Conservation (phyloP, 495 filamentous ascomycete genomes). For the Penicillium steckii region DNA sequence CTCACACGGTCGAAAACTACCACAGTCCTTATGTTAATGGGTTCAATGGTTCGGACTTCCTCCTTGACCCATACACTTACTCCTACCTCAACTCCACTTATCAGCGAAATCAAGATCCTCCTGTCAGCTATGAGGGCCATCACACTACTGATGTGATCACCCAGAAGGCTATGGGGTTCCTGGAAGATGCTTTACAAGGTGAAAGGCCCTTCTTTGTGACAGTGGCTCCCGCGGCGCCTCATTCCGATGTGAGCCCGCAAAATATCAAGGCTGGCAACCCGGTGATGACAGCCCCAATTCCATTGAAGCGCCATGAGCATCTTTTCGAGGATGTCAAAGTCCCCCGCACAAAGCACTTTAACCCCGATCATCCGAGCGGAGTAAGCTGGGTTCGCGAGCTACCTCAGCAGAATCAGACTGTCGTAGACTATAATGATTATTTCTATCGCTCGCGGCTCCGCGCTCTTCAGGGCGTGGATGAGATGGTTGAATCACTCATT, state of each 20-base stretch:
- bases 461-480: constrained; percentile 66
- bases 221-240: constrained; percentile 66
- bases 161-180: constrained; percentile 59
- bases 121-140: constrained; percentile 55
- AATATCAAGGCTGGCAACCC: constrained; percentile 9
- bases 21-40: constrained; percentile 57
- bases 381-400: constrained; percentile 62
- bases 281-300: constrained; percentile 52
- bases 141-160: constrained; percentile 63
- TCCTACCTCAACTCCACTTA: constrained; percentile 65
- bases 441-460: constrained; percentile 65
- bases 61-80: constrained; percentile 72
- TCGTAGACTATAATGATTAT: constrained; percentile 64
- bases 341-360: constrained; percentile 40
- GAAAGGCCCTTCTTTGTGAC: constrained; percentile 65
- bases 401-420: constrained; percentile 48
- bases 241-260: constrained; percentile 52
- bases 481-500: constrained; percentile 61
- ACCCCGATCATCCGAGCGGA: constrained; percentile 55
- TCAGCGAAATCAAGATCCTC: constrained; percentile 60
- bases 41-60: constrained; percentile 59
- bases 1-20: constrained; percentile 59
- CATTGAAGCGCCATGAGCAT: constrained; percentile 37
- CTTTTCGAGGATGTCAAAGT: constrained; percentile 39
- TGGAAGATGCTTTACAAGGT: constrained; percentile 57